These are phyloP conservation scores for Microbotryum scabiosae DNA, from an alignment of 1,284 basidiomycete genomes.

Conservation along the genomic window DNA sequence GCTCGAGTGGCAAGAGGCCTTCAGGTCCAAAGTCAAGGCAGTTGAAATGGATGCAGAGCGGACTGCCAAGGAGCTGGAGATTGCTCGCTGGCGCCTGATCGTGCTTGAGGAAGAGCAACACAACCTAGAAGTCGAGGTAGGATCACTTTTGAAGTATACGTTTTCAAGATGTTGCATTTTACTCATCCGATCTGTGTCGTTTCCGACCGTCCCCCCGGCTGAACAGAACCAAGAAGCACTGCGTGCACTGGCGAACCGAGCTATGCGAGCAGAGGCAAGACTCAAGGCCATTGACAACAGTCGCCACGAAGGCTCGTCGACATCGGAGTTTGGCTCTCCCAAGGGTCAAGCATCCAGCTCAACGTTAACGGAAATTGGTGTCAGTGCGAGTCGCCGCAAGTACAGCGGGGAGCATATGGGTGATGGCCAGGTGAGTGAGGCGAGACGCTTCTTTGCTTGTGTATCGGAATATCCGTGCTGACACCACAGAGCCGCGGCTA, in stretches of 20 bases:
- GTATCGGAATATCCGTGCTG: no score
- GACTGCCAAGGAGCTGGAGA: constrained; percentile 27
- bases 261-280: constrained; percentile 27
- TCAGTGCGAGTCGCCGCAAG: no score
- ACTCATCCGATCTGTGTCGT: neutral
- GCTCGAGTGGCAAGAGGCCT: no score
- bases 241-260: constrained; percentile 21
- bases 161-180: neutral
- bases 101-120: constrained; percentile 23
- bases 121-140: constrained; percentile 18
- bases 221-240: constrained; percentile 26
- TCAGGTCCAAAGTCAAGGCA: constrained; percentile 10
- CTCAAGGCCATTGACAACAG: constrained; percentile 21
- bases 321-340: no score
- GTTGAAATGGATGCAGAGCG: constrained; percentile 21
- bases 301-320: no score
- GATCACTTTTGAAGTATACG: neutral
- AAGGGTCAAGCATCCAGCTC: no score
- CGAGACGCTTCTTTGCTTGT: no score
- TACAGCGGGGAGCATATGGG: no score
- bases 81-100: constrained; percentile 23
- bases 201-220: neutral
- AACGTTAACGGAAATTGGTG: no score
- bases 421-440: no score
- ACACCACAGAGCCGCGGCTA: no score